Base-by-base conservation (phyloP, 2,329 filamentous ascomycete genomes). In the Sodiomyces alkalinus region DNA sequence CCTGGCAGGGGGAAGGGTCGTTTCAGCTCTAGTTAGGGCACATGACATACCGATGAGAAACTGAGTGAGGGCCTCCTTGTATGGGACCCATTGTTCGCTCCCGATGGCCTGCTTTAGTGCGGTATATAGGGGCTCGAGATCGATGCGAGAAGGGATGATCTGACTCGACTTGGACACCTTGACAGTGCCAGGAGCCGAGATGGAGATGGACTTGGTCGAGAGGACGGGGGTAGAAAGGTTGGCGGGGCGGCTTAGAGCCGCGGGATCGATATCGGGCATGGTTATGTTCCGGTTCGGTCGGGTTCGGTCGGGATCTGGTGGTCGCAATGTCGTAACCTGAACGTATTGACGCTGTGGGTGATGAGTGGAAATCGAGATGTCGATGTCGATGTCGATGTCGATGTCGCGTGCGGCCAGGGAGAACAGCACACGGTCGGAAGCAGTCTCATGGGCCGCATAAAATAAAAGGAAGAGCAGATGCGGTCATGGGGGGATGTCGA, bases 231-330 rank as follows among this genome's bases (percentile, higher is more conserved):
- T 74, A 25, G 68, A 60, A 31, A 73, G 58, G 49, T 55, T 63
- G 26, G 68, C 54, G 36, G 69, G 66, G 44, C 71, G 68, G 60
- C 70, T 75, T 43, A 78, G 53, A 39, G 73, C 71, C 57, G 73
- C 70, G 45, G 73, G 73, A 58, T 77, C 73, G 55, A 78, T 77
- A 55, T 77, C 73, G 43, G 72, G 71, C 72, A 77, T 77, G 39
- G 43, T 46, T 44, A 29, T 17, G 27, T 18, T 8, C 15, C 15
- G n/a, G 9, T n/a, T n/a, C 12, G 17, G 12, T n/a, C 9, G 23
- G 14, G 9, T 9, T 25, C 15, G 15, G 15, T 14, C 8, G 16
- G 14, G 14, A 5, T 22, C 14, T 22, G 20, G 11, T 9, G 15
- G 23, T 7, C 14, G 13, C 9, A 10, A 11, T n/a, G n/a, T n/a